Conservation (phyloP, 805 yeast genomes). For the Lachancea meyersii region DNA sequence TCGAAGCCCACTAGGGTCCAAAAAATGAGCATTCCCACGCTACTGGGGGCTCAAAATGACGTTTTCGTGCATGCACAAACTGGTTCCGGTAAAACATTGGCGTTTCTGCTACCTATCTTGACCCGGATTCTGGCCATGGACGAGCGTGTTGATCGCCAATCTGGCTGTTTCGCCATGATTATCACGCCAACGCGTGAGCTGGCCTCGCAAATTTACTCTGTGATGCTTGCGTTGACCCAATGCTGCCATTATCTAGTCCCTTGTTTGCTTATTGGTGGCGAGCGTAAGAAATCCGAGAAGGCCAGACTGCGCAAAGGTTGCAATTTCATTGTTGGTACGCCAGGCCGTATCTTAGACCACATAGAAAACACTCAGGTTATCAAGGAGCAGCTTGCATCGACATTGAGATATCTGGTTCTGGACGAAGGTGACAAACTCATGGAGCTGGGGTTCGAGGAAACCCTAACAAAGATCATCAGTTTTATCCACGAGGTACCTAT, state of each 20-base stretch:
- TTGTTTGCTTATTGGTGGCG: constrained; percentile 96
- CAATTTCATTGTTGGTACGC: constrained; percentile 93
- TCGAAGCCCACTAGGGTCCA: constrained; percentile 82
- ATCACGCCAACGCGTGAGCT: constrained; percentile 93
- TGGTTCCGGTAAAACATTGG: constrained; percentile 94
- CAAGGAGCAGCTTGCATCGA: constrained; percentile 47
- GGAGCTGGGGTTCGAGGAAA: constrained; percentile 95
- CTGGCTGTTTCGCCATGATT: constrained; percentile 85
- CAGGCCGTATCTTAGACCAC: constrained; percentile 94
- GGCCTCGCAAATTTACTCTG: constrained; percentile 83
- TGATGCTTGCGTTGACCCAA: constrained; percentile 62
- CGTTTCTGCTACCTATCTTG: constrained; percentile 79
- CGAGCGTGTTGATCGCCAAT: constrained; percentile 44
- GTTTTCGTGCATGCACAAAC: constrained; percentile 93
- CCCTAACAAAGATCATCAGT: constrained; percentile 67
- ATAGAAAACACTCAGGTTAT: constrained; percentile 79
- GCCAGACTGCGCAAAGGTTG: constrained; percentile 94
- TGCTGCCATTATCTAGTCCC: constrained; percentile 89
- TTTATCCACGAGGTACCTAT: constrained; percentile 45
- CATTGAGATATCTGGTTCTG: constrained; percentile 78
- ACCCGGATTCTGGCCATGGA: constrained; percentile 58
- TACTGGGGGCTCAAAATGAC: constrained; percentile 48
- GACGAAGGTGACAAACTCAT: constrained; percentile 97
- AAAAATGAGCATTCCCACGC: constrained; percentile 65
- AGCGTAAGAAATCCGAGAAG: constrained; percentile 93